phyloP scores from a whole-genome alignment of 352 stramenopile genomes.

The Phytophthora pistaciae region DNA sequence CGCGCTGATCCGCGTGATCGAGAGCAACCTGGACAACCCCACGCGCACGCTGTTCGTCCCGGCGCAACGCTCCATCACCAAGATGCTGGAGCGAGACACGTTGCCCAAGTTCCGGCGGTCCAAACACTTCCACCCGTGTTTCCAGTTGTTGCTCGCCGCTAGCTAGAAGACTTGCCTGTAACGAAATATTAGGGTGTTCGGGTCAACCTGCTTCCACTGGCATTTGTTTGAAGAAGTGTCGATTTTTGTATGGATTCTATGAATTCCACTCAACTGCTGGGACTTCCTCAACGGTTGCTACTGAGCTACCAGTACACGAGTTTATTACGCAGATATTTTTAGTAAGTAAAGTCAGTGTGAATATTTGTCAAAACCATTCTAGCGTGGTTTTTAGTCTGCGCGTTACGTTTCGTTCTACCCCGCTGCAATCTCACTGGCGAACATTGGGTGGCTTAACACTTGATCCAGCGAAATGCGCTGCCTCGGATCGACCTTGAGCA shows the following conservation, averaged over 20 bases:
- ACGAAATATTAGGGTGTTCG: conserved; percentile 5
- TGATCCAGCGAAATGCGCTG: conserved; percentile 6
- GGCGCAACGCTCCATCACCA: conserved; percentile 73
- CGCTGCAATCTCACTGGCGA: background rate
- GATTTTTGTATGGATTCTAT: too few species aligned
- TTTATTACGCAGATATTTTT: too few species aligned
- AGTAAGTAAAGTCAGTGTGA: too few species aligned
- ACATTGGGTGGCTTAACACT: conserved; percentile 5
- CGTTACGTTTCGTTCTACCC: too few species aligned
- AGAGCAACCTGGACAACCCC: conserved; percentile 63
- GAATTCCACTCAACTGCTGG: too few species aligned
- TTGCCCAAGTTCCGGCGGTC: conserved; percentile 77
- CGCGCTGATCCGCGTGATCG: conserved; percentile 61
- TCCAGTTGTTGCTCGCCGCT: conserved; percentile 45
- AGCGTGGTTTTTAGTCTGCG: too few species aligned
- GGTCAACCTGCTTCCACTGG: background rate
- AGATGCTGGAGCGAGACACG: conserved; percentile 82
- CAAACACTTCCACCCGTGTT: conserved; percentile 65
- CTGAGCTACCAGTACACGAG: too few species aligned
- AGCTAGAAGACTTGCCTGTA: conserved; percentile 11
- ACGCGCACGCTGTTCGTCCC: conserved; percentile 65
- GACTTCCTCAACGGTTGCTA: too few species aligned
- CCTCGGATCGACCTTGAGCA: conserved; percentile 28
- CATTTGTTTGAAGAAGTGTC: too few species aligned
- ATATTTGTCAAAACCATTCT: too few species aligned